Evolutionary conservation across 139 green algal species (phyloP).

Genomic region (Chlorokybus atmophyticus): DNA sequence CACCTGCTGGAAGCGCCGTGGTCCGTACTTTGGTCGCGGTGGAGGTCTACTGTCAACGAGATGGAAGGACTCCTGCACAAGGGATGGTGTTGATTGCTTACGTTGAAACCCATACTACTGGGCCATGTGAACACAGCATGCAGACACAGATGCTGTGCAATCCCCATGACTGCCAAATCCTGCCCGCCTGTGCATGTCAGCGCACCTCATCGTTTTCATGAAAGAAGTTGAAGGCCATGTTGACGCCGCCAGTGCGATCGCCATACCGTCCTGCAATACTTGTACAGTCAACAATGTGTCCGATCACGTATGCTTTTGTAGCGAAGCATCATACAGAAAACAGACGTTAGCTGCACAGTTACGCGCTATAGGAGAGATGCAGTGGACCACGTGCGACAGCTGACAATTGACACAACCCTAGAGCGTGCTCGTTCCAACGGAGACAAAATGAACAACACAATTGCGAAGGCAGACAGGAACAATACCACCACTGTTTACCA

Average conservation of each 20-base stretch:
- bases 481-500: too few species aligned
- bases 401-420: not conserved
- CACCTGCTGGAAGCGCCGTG: slow-evolving; percentile 53
- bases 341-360: not conserved
- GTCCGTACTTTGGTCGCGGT: slow-evolving; percentile 24
- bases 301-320: not conserved
- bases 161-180: too few species aligned
- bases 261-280: slow-evolving; percentile 7
- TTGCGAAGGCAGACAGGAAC: too few species aligned
- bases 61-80: slow-evolving; percentile 89
- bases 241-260: slow-evolving; percentile 20
- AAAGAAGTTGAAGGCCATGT: slow-evolving; percentile 88
- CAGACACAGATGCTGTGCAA: too few species aligned
- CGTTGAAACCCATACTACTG: too few species aligned
- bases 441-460: not conserved
- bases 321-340: not conserved
- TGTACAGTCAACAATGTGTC: not conserved
- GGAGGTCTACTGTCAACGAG: slow-evolving; percentile 75
- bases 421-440: not conserved
- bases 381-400: not conserved
- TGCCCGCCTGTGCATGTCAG: too few species aligned
- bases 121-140: too few species aligned
- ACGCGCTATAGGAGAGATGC: too few species aligned
- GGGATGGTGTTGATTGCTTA: too few species aligned
- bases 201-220: slow-evolving; percentile 69